A percentile compares a stretch with the other conserved stretches of the same genome.
phyloP scores from a whole-genome alignment of 805 yeast genomes.

The Ogataea minuta region DNA sequence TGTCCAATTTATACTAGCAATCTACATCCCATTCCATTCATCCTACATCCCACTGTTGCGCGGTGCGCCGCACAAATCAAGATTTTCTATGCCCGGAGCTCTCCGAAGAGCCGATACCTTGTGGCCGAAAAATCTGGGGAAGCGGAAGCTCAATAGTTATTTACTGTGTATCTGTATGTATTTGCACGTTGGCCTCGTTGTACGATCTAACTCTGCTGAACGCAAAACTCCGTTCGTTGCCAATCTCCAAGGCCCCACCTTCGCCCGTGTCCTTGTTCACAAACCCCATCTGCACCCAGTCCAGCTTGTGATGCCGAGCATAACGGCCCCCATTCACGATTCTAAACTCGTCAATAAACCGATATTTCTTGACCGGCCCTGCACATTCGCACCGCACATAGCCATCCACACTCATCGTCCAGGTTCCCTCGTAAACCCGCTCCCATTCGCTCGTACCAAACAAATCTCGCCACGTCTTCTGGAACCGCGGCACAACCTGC shows the following conservation, averaged over 20 bases:
- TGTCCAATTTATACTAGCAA: conserved; percentile 3
- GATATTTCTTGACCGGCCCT: conserved; percentile 60
- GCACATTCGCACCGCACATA: conserved; percentile 47
- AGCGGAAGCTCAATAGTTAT: conserved; percentile 2
- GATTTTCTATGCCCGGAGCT: conserved; percentile 9
- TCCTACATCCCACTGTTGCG: conserved; percentile 10
- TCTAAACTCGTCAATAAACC: conserved; percentile 60
- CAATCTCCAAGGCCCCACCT: conserved; percentile 44
- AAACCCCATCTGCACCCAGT: conserved; percentile 67
- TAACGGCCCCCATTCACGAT: conserved; percentile 57
- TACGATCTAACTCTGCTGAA: conserved; percentile 56
- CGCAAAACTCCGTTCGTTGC: conserved; percentile 75
- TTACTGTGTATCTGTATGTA: conserved; percentile 1
- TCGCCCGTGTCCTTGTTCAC: conserved; percentile 26
- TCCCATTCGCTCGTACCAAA: conserved; percentile 29
- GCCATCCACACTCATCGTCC: conserved; percentile 58
- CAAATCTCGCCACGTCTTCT: conserved; percentile 29
- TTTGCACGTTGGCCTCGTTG: neutral
- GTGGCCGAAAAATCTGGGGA: conserved; percentile 12
- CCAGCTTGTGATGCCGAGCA: conserved; percentile 63
- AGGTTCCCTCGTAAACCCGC: conserved; percentile 49
- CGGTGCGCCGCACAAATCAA: conserved; percentile 6
- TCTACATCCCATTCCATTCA: conserved; percentile 13
- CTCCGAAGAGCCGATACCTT: conserved; percentile 14
- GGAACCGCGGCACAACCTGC: conserved; percentile 57